Evolutionary conservation across 225 moss, liverwort and hornwort species (phyloP), one percentile per base, ranked within the genome.

Genomic region (Bryum argenteum): DNA sequence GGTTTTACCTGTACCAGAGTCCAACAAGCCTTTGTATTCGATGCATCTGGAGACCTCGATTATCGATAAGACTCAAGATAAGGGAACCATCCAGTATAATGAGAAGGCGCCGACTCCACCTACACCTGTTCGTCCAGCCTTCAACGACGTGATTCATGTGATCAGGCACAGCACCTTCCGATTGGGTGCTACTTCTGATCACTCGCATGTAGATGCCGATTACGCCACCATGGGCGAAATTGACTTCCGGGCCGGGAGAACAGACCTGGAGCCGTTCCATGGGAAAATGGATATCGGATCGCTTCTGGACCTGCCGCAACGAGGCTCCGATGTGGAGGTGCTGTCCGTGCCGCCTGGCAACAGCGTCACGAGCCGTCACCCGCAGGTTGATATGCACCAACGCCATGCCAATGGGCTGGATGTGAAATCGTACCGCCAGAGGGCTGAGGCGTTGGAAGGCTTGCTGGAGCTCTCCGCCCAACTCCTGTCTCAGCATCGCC

Each of bases 111-210:
- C 86, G 10, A 76, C 80, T 58, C 61, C 82, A 38, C 70, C 83
- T 41, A 71, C 82, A 4, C 84, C 93, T 42, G 85, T 80, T 43
- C 89, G 94, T 23, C 94, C 98, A 38, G 98, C 98, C 12, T 98
- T 87, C 71, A 97, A 97, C 38, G 98, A 98, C 58, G 98, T 98
- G 8, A 94, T 98, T 69, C 98, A 98, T 63, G 98, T 98, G 14
- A 98, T 98, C 70, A 86, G 98, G 61, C 98, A 98, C 62, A 98
- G 98, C 37, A 98, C 98, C 3, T 98, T 98, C 81, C 90, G 98
- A 56, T 89, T 96, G 17, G 93, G 93, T 24, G 89, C 87, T 10
- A 84, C 88, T 1, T 87, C 92, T 48, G 91, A 92, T 17, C 84
- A 93, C 43, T 62, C 89, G 0, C 84, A 84, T 38, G 70, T 71